phyloP scores from a whole-genome alignment of 2,329 filamentous ascomycete species.

The Grosmannia huntii region DNA sequence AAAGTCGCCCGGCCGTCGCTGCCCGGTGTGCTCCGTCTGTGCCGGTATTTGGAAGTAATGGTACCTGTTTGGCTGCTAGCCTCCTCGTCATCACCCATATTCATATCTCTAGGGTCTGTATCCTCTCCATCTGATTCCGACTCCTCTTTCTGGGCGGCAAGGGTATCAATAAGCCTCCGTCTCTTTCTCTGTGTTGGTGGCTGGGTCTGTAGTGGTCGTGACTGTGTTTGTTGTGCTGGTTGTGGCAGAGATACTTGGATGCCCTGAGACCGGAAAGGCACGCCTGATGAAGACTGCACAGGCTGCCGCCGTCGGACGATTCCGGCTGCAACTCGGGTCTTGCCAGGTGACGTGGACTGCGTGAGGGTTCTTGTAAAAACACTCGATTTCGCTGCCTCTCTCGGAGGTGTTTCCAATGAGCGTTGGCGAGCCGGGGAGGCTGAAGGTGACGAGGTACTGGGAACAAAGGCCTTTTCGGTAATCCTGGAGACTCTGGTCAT shows the following conservation, averaged over 20 bases:
- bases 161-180: conserved; percentile 28
- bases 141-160: conserved; percentile 26
- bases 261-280: conserved; percentile 5
- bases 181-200: conserved; percentile 7
- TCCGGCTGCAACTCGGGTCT: background rate
- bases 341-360: conserved; percentile 3
- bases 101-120: background rate
- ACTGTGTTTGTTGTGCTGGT: background rate
- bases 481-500: background rate
- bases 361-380: background rate
- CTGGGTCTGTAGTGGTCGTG: background rate
- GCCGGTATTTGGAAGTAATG: background rate
- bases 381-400: background rate
- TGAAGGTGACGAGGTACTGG: background rate
- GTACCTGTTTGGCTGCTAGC: conserved; percentile 7
- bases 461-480: background rate
- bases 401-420: conserved; percentile 4
- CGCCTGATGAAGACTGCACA: background rate
- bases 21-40: conserved; percentile 5
- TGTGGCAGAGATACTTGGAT: background rate
- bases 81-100: conserved; percentile 1
- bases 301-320: background rate
- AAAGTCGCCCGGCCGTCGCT: conserved; percentile 4
- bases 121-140: conserved; percentile 15
- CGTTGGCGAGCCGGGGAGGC: background rate